phyloP scores from a whole-genome alignment of 441 rosid species.

The Sinapis alba region DNA sequence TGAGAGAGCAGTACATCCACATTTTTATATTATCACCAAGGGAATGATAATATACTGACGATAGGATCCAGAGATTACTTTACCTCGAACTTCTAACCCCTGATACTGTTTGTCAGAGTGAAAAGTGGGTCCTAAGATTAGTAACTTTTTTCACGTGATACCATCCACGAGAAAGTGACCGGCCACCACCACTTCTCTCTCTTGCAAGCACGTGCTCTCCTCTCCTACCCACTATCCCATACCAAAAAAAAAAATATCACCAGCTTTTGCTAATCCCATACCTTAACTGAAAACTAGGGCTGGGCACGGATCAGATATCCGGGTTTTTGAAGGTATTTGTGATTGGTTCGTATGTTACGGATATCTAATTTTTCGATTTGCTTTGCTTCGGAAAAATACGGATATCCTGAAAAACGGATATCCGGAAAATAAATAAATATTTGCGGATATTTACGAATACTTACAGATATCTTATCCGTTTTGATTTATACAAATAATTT shows the following conservation, averaged over 20 bases:
- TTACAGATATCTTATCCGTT: too few species aligned
- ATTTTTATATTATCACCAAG: conserved; percentile 11
- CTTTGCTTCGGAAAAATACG: too few species aligned
- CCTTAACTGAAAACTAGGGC: neutral
- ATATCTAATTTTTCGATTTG: too few species aligned
- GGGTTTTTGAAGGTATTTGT: too few species aligned
- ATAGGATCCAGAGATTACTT: conserved; percentile 13
- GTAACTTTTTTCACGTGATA: conserved; percentile 50
- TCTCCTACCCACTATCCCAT: conserved; percentile 11
- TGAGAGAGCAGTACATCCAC: neutral
- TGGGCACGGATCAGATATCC: too few species aligned
- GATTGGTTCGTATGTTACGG: too few species aligned
- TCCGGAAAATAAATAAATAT: too few species aligned
- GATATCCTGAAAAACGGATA: too few species aligned
- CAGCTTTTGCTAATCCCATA: neutral
- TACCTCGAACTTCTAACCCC: conserved; percentile 22
- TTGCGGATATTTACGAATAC: too few species aligned
- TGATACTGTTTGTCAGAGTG: conserved; percentile 17
- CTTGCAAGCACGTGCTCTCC: conserved; percentile 48
- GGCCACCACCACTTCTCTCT: conserved; percentile 42
- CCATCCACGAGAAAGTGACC: conserved; percentile 58
- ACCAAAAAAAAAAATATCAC: neutral
- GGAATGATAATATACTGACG: neutral
- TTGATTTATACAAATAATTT: too few species aligned
- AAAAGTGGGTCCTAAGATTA: conserved; percentile 36